These are phyloP conservation scores for Sanguinoderma infundibulare DNA, from an alignment of 1,284 basidiomycete species.

Conservation along the genomic window DNA sequence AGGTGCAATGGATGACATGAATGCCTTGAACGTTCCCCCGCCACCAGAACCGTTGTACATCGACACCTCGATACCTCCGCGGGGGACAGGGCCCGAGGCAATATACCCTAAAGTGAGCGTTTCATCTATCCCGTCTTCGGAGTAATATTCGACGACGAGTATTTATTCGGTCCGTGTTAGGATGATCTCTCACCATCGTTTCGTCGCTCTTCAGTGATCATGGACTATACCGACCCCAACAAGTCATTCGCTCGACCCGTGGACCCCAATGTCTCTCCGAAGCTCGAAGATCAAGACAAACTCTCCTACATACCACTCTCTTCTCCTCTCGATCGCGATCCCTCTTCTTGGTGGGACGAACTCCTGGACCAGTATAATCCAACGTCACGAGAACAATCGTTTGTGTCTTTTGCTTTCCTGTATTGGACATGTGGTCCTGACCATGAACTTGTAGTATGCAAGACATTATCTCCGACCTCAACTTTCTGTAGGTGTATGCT, in stretches of 20 bases:
- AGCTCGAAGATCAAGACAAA: constrained; percentile 18
- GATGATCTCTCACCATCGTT: constrained; percentile 33
- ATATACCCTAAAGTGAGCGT: constrained; percentile 38
- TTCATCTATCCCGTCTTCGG: constrained; percentile 21
- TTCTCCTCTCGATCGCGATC: constrained; percentile 48
- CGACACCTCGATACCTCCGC: constrained; percentile 34
- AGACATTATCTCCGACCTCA: constrained; percentile 57
- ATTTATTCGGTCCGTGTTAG: constrained; percentile 40
- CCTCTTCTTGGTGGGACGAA: constrained; percentile 66
- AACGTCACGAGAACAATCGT: constrained; percentile 47
- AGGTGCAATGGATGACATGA: constrained; percentile 30
- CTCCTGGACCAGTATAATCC: constrained; percentile 55
- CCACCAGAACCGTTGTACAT: constrained; percentile 32
- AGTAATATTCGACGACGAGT: constrained; percentile 32
- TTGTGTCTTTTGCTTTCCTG: constrained; percentile 22
- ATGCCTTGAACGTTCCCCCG: constrained; percentile 27
- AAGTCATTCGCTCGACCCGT: constrained; percentile 25
- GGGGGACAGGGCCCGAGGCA: constrained; percentile 30
- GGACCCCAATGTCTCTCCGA: constrained; percentile 26
- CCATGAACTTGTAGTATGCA: constrained; percentile 43
- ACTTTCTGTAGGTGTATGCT: constrained; percentile 52
- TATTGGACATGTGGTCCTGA: constrained; percentile 7
- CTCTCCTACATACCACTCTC: constrained; percentile 33
- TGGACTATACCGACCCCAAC: constrained; percentile 26
- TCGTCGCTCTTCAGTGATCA: constrained; percentile 31